These are phyloP conservation scores for Xylaria acuta DNA, from an alignment of 495 filamentous ascomycete genomes.

Conservation along the genomic window DNA sequence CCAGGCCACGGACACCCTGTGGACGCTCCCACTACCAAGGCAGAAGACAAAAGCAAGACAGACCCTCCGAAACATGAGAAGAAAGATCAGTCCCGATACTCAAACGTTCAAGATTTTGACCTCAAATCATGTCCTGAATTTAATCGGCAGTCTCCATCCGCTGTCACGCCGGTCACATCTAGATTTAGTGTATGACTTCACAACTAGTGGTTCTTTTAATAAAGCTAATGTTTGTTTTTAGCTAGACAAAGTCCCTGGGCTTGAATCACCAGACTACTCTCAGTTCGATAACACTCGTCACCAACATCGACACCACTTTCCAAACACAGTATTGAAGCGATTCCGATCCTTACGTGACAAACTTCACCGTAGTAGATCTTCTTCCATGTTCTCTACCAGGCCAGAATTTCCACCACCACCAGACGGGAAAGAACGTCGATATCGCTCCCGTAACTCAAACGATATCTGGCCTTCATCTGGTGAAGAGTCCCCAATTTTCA, in stretches of 20 bases:
- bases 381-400: constrained; percentile 34
- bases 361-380: constrained; percentile 30
- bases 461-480: constrained; percentile 38
- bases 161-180: background rate
- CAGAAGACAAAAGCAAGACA: background rate
- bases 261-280: constrained; percentile 24
- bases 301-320: constrained; percentile 30
- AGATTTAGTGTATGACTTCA: constrained; percentile 10
- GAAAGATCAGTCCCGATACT: constrained; percentile 21
- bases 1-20: background rate
- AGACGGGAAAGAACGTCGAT: constrained; percentile 34
- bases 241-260: constrained; percentile 19
- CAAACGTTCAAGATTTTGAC: constrained; percentile 20
- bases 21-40: background rate
- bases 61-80: background rate
- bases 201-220: background rate
- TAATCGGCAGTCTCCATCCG: constrained; percentile 26
- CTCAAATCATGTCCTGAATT: constrained; percentile 39
- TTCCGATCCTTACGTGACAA: constrained; percentile 38
- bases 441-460: constrained; percentile 36
- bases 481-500: constrained; percentile 37
- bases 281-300: constrained; percentile 27
- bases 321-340: constrained; percentile 41
- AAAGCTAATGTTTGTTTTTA: constrained; percentile 20
- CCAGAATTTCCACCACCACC: constrained; percentile 36